phyloP scores from a whole-genome alignment of 73 alveolate species.

The Paramecium biaurelia region DNA sequence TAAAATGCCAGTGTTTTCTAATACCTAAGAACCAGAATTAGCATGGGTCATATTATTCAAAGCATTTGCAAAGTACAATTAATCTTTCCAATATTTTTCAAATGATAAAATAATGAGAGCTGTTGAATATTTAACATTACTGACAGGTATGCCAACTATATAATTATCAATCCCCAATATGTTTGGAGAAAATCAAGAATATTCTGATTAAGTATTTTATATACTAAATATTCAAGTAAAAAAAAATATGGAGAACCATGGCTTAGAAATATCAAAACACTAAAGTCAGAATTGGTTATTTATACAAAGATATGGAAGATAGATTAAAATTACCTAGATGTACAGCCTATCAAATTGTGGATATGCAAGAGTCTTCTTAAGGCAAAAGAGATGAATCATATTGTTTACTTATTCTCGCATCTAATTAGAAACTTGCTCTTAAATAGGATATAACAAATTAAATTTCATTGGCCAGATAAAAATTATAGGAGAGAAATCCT shows the following conservation, averaged over 20 bases:
- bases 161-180: neutral
- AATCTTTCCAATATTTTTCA: neutral
- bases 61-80: conserved; percentile 24
- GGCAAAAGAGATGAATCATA: neutral
- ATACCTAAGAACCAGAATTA: neutral
- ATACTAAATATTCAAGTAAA: neutral
- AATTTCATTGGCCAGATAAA: neutral
- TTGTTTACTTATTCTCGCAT: neutral
- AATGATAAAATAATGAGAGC: conserved; percentile 22
- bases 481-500: neutral
- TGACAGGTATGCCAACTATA: conserved; percentile 42
- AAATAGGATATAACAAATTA: neutral
- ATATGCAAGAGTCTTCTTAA: neutral
- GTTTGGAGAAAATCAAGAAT: neutral
- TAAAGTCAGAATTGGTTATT: conserved; percentile 31
- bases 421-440: neutral
- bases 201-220: neutral
- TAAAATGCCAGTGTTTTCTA: neutral
- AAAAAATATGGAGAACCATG: neutral
- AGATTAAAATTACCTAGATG: neutral
- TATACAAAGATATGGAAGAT: neutral
- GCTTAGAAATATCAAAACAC: neutral
- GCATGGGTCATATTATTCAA: neutral
- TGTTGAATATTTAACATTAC: neutral
- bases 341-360: conserved; percentile 25